Evolutionary conservation across 1,284 basidiomycete genomes (phyloP), one percentile per base, ranked within the genome.

Genomic region (Volvariella volvacea): DNA sequence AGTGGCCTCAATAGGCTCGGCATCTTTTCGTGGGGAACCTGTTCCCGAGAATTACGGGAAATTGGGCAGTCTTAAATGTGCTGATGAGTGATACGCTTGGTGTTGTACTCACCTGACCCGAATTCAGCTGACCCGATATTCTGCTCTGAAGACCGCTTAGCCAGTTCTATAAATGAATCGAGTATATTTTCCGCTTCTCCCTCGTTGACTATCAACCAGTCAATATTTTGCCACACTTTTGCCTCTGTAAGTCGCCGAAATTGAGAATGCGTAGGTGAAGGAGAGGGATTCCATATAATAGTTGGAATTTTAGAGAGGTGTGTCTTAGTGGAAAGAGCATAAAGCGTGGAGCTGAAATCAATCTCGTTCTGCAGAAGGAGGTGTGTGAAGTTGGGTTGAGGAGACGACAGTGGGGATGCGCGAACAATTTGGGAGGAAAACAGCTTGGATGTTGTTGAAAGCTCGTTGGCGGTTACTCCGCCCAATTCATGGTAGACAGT

Each of bases 341-440:
- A 57, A 15, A 70, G 54, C 0, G 74, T 77, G 3, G 67, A 67
- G 4, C 50, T 42, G 41, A 67, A 54, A 1, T 66, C 66, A n/a
- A 79, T 76, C 52, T 80, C 78, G 52, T 80, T 80, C 51, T 80
- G 77, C 1, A 80, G 55, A 7, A 79, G 64, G 6, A 79, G 53
- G 52, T 78, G 73, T 0, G 71, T 73, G 37, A 57, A 20, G 34
- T 36, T 36, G 34, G 56, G 19, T 51, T 48, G 1, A 61, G 58
- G 48, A n/a, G n/a, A n/a, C n/a, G n/a, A n/a, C n/a, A n/a, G n/a
- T n/a, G n/a, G n/a, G n/a, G n/a, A n/a, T n/a, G n/a, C n/a, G n/a
- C n/a, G n/a, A 28, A 28, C 6, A 12, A 28, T 12, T 12, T 28
- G 25, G 12, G 25, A 28, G 25, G 25, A 28, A 28, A 28, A 28